Evolutionary conservation across 345 rosid genomes (phyloP).

Genomic region (Kandelia obovata): DNA sequence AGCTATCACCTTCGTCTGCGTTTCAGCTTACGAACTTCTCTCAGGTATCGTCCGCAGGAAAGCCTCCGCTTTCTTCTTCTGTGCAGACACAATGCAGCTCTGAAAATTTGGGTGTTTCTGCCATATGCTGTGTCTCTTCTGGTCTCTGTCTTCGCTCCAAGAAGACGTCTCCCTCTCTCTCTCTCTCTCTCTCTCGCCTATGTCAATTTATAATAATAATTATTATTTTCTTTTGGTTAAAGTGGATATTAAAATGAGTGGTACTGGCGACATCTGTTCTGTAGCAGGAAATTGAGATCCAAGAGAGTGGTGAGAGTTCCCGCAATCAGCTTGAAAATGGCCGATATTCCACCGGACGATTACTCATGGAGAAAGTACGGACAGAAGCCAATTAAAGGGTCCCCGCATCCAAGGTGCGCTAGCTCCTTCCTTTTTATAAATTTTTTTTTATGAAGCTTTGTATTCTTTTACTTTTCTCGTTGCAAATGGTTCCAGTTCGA

Average conservation of each 20-base stretch:
- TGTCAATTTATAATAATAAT: too few species aligned
- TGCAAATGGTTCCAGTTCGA: not conserved
- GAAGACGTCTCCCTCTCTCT: slow-evolving; percentile 47
- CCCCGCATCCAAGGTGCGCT: slow-evolving; percentile 27
- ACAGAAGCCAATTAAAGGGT: slow-evolving; percentile 31
- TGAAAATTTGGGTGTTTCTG: slow-evolving; percentile 52
- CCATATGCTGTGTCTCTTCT: slow-evolving; percentile 56
- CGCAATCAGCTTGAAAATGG: slow-evolving; percentile 30
- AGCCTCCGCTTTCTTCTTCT: slow-evolving; percentile 67
- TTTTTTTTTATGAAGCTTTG: not conserved
- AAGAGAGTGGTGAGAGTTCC: slow-evolving; percentile 29
- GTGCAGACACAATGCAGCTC: slow-evolving; percentile 76
- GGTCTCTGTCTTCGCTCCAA: slow-evolving; percentile 92
- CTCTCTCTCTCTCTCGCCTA: too few species aligned
- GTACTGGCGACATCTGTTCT: not conserved
- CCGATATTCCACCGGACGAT: slow-evolving; percentile 34
- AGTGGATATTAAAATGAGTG: not conserved
- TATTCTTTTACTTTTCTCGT: too few species aligned
- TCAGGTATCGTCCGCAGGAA: slow-evolving; percentile 52
- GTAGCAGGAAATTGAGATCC: slow-evolving; percentile 22
- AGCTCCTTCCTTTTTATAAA: too few species aligned
- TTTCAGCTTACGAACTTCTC: slow-evolving; percentile 56
- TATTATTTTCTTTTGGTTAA: not conserved
- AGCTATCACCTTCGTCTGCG: slow-evolving; percentile 47
- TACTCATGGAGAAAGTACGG: slow-evolving; percentile 35